Evolutionary conservation across 164 flowering plant genomes (phyloP), one percentile per base, ranked within the genome.

Genomic region (Piper betle): DNA sequence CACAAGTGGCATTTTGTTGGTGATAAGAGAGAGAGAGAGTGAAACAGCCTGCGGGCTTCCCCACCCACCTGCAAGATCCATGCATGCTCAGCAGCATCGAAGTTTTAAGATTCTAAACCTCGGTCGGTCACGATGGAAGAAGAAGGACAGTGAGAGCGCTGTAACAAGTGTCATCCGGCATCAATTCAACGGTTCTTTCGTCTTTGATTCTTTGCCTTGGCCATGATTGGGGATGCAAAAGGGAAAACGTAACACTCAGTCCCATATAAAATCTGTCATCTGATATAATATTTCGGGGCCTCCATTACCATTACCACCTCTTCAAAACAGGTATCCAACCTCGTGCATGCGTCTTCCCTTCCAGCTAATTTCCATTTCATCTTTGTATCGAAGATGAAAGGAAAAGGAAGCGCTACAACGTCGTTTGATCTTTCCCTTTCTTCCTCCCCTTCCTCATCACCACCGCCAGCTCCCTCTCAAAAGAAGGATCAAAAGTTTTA

Each of bases 381-480:
- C 50, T 6, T 15, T 43, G 12, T 15, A 8, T 10, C 50, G 12
- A 43, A 38, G 40, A 53, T 62, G 65, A 53, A 61, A 8, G 37
- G 8, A 8, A 2, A 55, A 48, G 5, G 20, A 3, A 43, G 43
- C 19, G 13, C 57, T 12, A 17, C 40, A 2, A 11, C 40, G 12
- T n/a, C 42, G 12, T 19, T 15, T 61, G 10, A 54, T 1, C 69
- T 81, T 39, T 71, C 70, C 18, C 20, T 80, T 0, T 65, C 73
- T 39, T 69, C 78, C 0, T 72, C 82, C 17, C 69, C 69, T 16
- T 57, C 82, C 1, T 65, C 72, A 39, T 68, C 79, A 4, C 64
- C 50, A 12, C n/a, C 37, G 33, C 38, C 25, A 17, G 70, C 64
- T 52, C 53, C 59, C 52, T n/a, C 41, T 25, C 52, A 60, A 56